Conservation (phyloP, 192 early-diverging fungal genomes). For the Gonapodya prolifera region DNA sequence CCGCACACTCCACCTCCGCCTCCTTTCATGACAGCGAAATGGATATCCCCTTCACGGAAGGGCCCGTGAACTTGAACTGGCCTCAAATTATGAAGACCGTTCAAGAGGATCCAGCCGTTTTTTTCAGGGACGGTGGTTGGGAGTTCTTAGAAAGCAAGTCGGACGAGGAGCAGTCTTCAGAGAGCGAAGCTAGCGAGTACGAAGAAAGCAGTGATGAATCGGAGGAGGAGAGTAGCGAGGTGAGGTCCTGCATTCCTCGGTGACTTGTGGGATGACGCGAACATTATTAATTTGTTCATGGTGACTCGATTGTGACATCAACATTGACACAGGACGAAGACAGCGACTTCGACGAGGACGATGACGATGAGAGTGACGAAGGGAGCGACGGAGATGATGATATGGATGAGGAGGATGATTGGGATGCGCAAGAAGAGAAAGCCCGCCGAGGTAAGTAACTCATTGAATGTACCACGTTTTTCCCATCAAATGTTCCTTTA, state of each 20-base stretch:
- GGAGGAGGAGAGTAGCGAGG: slow-evolving; percentile 19
- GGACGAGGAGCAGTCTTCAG: slow-evolving; percentile 8
- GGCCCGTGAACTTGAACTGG: slow-evolving; percentile 91
- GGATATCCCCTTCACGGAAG: slow-evolving; percentile 86
- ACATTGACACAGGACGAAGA: background rate
- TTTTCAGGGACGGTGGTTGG: slow-evolving; percentile 91
- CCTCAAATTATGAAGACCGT: slow-evolving; percentile 96
- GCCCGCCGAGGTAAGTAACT: slow-evolving; percentile 24
- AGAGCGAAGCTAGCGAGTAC: slow-evolving; percentile 52
- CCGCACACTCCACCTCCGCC: background rate
- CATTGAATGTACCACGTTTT: background rate
- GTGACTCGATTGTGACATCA: slow-evolving; percentile 14
- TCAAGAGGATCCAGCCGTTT: slow-evolving; percentile 78
- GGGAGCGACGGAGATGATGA: background rate
- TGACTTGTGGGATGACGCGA: slow-evolving; percentile 23
- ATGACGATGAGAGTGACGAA: slow-evolving; percentile 26
- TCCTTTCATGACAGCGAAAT: slow-evolving; percentile 41
- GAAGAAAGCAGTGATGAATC: slow-evolving; percentile 42
- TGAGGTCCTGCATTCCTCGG: slow-evolving; percentile 17
- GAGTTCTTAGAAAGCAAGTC: slow-evolving; percentile 60
- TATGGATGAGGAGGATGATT: slow-evolving; percentile 27
- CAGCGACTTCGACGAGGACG: slow-evolving; percentile 33
- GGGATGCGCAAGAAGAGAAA: slow-evolving; percentile 72
- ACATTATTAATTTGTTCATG: slow-evolving; percentile 41
- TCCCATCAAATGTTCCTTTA: no score